Evolutionary conservation across 2,329 filamentous ascomycete species (phyloP), one percentile per base, ranked within the genome.

Genomic region (Neurospora sp.): DNA sequence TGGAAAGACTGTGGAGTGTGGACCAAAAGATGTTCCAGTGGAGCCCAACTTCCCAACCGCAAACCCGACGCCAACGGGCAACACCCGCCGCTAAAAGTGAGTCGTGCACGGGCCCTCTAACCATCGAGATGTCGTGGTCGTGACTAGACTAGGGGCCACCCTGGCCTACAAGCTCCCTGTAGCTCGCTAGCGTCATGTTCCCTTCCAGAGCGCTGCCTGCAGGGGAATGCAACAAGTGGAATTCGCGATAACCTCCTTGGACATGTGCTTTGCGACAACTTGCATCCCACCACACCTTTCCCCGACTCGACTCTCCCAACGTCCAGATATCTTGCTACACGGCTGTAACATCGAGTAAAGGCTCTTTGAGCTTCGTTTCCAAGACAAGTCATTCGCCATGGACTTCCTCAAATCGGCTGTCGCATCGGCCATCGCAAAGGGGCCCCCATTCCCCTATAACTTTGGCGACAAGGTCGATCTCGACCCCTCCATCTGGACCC

Each of bases 331-430:
- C 4, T 36, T 62, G 2, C 3, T 62, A 62, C 15, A 62, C 52
- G 13, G 13, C 28, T 62, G 2, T 13, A 62, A 8, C 1, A 4
- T 9, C 28, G 52, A 62, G 0, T 5, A 10, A 36, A 28, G 46
- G 5, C 23, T 33, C 4, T 15, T 17, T 2, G 6, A 58, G 4
- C 6, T n/a, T 28, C 28, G 28, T 28, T 38, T 8, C 66, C 4
- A 28, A n/a, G 11, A 23, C 23, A 40, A 36, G 52, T 11, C 38
- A 5, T 15, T 46, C 17, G 71, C 75, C 75, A 99, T 99, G 96
- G 94, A 99, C 80, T 98, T 98, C 78, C 87, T 99, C 78, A 98
- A 98, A 82, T 98, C 94, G 72, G 96, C 96, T 68, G 93, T 98
- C 78, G 95, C 94, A 66, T 98, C 96, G 72, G 95, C 94, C 75